Conservation (phyloP, 768 basidiomycete species). For the Agaricus subrufescens region DNA sequence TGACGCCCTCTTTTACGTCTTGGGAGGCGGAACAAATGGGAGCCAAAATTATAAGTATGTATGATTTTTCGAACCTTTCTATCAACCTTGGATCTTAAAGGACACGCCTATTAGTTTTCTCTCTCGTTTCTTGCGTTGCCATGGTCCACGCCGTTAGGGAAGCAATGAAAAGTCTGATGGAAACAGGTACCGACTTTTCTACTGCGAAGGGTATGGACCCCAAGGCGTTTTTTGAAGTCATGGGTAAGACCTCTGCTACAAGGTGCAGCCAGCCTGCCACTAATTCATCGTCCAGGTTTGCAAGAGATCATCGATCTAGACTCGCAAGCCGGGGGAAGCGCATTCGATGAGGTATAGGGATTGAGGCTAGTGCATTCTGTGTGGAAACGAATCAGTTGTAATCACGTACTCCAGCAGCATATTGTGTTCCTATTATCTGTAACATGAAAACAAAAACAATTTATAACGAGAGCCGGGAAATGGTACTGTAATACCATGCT, state of each 20-base stretch:
- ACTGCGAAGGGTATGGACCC: constrained; percentile 65
- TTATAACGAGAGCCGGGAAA: too few relatives aligned
- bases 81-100: neutral
- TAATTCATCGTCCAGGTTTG: neutral
- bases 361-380: neutral
- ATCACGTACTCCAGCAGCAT: too few relatives aligned
- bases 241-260: constrained; percentile 37
- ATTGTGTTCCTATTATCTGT: too few relatives aligned
- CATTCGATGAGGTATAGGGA: constrained; percentile 3
- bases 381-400: too few relatives aligned
- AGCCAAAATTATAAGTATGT: constrained; percentile 73
- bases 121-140: constrained; percentile 69
- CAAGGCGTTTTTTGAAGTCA: constrained; percentile 70
- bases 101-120: constrained; percentile 47
- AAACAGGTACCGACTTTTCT: constrained; percentile 71
- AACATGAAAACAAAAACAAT: too few relatives aligned
- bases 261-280: neutral
- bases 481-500: too few relatives aligned
- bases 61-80: neutral
- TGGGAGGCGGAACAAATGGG: constrained; percentile 64
- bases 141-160: constrained; percentile 71
- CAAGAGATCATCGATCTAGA: constrained; percentile 2
- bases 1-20: constrained; percentile 69
- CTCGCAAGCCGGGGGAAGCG: constrained; percentile 3
- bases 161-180: constrained; percentile 68